A percentile compares a stretch with the other conserved stretches of the same genome.
Conservation (phyloP, 805 yeast species). For the Peterozyma toletana region DNA sequence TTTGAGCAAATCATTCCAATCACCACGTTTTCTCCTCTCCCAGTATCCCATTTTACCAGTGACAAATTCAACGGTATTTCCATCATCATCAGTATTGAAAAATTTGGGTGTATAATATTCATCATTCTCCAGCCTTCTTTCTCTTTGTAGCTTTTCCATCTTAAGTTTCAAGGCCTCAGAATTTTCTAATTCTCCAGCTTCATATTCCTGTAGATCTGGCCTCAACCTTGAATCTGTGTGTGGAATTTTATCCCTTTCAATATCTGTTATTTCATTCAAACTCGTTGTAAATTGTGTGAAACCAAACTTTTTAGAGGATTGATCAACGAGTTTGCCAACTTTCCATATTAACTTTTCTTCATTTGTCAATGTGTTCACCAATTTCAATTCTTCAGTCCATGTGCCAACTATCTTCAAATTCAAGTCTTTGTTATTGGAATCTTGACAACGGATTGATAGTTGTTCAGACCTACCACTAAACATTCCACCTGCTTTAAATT, state of each 20-base stretch:
- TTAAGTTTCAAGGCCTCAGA: slow-evolving; percentile 68
- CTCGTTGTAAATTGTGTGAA: slow-evolving; percentile 78
- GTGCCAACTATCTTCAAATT: slow-evolving; percentile 48
- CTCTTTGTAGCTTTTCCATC: slow-evolving; percentile 77
- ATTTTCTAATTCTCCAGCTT: slow-evolving; percentile 54
- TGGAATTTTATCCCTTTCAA: slow-evolving; percentile 61
- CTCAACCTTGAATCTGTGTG: slow-evolving; percentile 87
- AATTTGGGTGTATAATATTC: slow-evolving; percentile 13
- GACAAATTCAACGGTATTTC: slow-evolving; percentile 45
- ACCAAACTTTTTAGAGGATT: slow-evolving; percentile 67
- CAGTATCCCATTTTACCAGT: slow-evolving; percentile 66
- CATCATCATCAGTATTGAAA: slow-evolving; percentile 20
- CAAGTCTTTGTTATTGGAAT: slow-evolving; percentile 25
- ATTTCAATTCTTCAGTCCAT: slow-evolving; percentile 70
- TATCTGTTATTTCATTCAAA: slow-evolving; percentile 67
- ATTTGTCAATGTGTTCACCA: slow-evolving; percentile 29
- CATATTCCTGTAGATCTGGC: slow-evolving; percentile 77
- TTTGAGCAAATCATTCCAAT: slow-evolving; percentile 51
- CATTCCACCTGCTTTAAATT: slow-evolving; percentile 77
- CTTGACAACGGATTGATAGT: slow-evolving; percentile 36
- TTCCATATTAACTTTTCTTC: slow-evolving; percentile 49
- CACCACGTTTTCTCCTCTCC: slow-evolving; percentile 59
- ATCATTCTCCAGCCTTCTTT: slow-evolving; percentile 49
- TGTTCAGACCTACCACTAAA: slow-evolving; percentile 82
- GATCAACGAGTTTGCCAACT: slow-evolving; percentile 54